Conservation (phyloP, 352 stramenopile species). For the Globisporangium iwayamae region DNA sequence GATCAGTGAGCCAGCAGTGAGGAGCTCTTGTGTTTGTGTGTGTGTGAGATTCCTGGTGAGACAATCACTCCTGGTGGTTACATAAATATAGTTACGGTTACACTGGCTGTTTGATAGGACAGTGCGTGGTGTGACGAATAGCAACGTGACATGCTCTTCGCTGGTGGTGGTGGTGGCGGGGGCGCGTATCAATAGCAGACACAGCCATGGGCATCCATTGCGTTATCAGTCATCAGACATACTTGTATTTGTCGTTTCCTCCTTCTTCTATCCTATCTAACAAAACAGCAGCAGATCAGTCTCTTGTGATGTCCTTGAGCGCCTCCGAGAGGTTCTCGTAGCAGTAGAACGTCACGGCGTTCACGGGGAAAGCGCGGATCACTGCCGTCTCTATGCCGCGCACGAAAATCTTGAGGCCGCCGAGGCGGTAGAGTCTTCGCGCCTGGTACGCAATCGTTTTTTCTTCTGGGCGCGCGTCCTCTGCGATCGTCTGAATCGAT, state of each 20-base stretch:
- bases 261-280: conserved; percentile 2
- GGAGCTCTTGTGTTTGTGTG: too few species aligned
- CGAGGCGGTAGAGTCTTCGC: conserved; percentile 56
- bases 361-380: conserved; percentile 80
- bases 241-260: not conserved
- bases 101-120: not conserved
- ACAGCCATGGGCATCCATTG: too few species aligned
- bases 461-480: conserved; percentile 47
- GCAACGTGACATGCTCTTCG: not conserved
- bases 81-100: not conserved
- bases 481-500: conserved; percentile 74
- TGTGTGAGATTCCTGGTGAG: not conserved
- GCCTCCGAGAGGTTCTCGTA: conserved; percentile 77
- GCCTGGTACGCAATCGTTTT: conserved; percentile 73
- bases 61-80: conserved; percentile 7
- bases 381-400: conserved; percentile 73
- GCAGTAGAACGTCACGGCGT: conserved; percentile 83
- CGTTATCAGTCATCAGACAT: too few species aligned
- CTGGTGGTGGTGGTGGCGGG: too few species aligned
- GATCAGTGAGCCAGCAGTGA: conserved; percentile 3
- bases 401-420: conserved; percentile 71
- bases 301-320: conserved; percentile 51
- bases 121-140: too few species aligned
- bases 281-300: not conserved
- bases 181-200: too few species aligned